Conservation (phyloP, 306 rosid species). For the Cucurbita argyrosperma region DNA sequence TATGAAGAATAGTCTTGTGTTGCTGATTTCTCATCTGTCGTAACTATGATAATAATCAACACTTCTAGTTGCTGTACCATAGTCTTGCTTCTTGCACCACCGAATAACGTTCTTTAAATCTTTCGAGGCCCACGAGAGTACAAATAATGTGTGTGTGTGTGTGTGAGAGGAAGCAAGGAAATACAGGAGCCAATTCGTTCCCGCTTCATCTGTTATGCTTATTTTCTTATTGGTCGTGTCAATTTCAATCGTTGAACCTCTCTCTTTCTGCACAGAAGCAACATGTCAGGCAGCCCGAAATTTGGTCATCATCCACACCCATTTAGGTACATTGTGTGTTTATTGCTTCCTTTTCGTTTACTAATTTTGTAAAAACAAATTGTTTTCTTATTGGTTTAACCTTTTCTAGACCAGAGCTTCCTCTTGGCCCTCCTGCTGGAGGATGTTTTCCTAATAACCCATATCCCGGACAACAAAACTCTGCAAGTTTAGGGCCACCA, state of each 20-base stretch:
- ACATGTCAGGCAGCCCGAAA: slow-evolving; percentile 12
- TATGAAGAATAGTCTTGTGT: slow-evolving; percentile 1
- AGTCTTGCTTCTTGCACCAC: background rate
- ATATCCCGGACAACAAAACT: slow-evolving; percentile 28
- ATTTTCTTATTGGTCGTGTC: background rate
- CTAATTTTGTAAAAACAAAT: background rate
- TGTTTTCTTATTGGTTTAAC: background rate
- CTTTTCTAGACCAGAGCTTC: slow-evolving; percentile 38
- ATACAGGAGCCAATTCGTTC: background rate
- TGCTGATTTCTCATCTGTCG: background rate
- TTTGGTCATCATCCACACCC: slow-evolving; percentile 33
- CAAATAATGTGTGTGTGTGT: background rate
- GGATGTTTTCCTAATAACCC: slow-evolving; percentile 36
- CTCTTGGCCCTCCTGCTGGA: slow-evolving; percentile 33
- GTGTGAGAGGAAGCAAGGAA: background rate
- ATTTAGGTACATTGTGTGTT: slow-evolving; percentile 32
- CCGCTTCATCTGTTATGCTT: background rate
- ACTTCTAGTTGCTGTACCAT: no score
- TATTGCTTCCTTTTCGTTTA: background rate
- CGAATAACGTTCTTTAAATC: background rate
- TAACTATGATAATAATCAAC: background rate
- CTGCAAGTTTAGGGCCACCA: slow-evolving; percentile 30
- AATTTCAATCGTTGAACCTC: background rate
- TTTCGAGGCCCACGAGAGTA: background rate
- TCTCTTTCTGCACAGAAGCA: slow-evolving; percentile 35